Evolutionary conservation across 345 rosid species (phyloP).

Genomic region (Excoecaria agallocha): DNA sequence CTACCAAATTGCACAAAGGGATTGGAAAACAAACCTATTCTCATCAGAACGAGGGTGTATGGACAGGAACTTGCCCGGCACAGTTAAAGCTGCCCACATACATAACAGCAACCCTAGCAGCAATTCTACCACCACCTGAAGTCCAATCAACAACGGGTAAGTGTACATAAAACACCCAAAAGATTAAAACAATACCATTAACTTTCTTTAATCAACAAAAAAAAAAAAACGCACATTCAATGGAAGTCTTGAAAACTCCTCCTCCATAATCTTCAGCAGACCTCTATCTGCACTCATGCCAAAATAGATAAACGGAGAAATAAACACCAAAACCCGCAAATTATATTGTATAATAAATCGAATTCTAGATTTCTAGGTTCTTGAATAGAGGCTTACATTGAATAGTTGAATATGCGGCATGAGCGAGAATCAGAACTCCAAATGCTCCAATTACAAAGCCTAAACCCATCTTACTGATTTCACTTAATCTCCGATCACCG

Average conservation of each 20-base stretch:
- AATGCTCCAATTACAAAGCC: constrained; percentile 63
- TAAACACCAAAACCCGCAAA: not conserved
- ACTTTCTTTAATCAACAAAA: too few relatives aligned
- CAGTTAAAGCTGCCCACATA: constrained; percentile 88
- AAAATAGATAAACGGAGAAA: constrained; percentile 3
- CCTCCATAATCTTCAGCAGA: constrained; percentile 84
- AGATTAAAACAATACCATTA: not conserved
- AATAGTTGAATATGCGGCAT: constrained; percentile 88
- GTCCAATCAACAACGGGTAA: not conserved
- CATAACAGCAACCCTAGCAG: constrained; percentile 68
- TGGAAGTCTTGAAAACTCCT: constrained; percentile 82
- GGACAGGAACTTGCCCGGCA: constrained; percentile 81
- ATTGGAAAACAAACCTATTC: constrained; percentile 55
- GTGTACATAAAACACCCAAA: not conserved
- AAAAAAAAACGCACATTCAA: constrained; percentile 45
- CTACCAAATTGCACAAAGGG: not conserved
- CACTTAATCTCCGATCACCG: not conserved
- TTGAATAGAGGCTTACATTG: constrained; percentile 47
- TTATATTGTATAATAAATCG: not conserved
- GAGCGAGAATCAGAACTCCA: constrained; percentile 67
- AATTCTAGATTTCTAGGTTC: not conserved
- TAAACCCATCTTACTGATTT: constrained; percentile 40
- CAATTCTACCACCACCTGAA: constrained; percentile 76
- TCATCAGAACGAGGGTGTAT: constrained; percentile 92
- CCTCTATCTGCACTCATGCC: constrained; percentile 61